Evolutionary conservation across 805 yeast genomes (phyloP).

Genomic region (Myxozyma mucilagina): DNA sequence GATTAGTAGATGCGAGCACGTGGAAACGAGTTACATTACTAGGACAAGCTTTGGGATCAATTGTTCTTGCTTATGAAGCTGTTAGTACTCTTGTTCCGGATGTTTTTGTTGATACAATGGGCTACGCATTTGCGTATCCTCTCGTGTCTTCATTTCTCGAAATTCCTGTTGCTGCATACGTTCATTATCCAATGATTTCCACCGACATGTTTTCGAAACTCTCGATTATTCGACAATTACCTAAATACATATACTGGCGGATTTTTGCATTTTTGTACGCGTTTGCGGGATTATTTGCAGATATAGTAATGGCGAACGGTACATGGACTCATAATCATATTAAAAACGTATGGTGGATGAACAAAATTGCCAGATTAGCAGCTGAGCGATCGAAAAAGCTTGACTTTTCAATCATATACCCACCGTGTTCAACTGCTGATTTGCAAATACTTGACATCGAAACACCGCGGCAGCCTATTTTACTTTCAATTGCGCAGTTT

Average conservation of each 20-base stretch:
- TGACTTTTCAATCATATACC: conserved; percentile 61
- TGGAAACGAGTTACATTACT: conserved; percentile 81
- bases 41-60: conserved; percentile 85
- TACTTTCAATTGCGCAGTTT: conserved; percentile 82
- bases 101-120: conserved; percentile 92
- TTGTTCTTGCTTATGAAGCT: conserved; percentile 69
- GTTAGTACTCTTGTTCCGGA: conserved; percentile 71
- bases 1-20: conserved; percentile 63
- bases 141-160: conserved; percentile 55
- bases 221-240: conserved; percentile 36
- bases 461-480: conserved; percentile 29
- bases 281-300: conserved; percentile 64
- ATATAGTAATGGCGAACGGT: conserved; percentile 73
- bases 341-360: conserved; percentile 56
- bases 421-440: conserved; percentile 80
- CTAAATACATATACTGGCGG: conserved; percentile 71
- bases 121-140: conserved; percentile 85
- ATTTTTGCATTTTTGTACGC: conserved; percentile 63
- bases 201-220: conserved; percentile 78
- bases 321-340: conserved; percentile 90
- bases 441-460: conserved; percentile 28
- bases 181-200: conserved; percentile 94
- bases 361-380: conserved; percentile 7
- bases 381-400: conserved; percentile 34
- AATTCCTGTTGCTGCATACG: conserved; percentile 80